phyloP scores from a whole-genome alignment of 371 early-diverging fungal genomes.

The Mortierella sp. region DNA sequence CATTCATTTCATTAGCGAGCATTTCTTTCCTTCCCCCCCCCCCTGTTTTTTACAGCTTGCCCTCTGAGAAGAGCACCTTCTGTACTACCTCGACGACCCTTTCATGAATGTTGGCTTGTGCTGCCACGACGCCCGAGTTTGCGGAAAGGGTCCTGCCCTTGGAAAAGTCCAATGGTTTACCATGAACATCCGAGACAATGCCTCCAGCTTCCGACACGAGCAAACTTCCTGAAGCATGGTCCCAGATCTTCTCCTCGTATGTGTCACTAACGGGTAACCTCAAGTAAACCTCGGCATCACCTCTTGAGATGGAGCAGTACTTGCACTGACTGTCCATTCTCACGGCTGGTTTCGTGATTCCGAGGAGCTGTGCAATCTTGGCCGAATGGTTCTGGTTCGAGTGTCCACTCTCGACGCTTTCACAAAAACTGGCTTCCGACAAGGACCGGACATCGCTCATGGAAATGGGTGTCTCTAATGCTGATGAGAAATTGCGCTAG shows the following conservation, averaged over 20 bases:
- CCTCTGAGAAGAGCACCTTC: conserved; percentile 59
- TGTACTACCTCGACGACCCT: conserved; percentile 76
- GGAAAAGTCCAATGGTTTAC: conserved; percentile 90
- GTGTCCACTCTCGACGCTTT: conserved; percentile 96
- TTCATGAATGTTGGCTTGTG: conserved; percentile 72
- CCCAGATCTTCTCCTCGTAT: conserved; percentile 98
- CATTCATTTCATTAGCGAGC: too few relatives aligned
- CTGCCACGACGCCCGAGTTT: conserved; percentile 93
- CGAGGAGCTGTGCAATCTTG: conserved; percentile 77
- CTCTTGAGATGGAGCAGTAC: conserved; percentile 87
- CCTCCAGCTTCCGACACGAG: conserved; percentile 97
- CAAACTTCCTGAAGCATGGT: conserved; percentile 94
- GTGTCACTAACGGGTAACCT: conserved; percentile 81
- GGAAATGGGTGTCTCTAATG: conserved; percentile 70
- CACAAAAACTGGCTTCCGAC: conserved; percentile 84
- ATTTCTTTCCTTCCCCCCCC: too few relatives aligned
- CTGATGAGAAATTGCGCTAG: conserved; percentile 72
- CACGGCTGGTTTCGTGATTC: conserved; percentile 79
- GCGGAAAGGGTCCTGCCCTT: conserved; percentile 81
- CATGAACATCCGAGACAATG: conserved; percentile 84
- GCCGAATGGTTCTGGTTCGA: conserved; percentile 86
- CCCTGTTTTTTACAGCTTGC: conserved; percentile 42
- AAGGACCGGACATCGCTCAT: conserved; percentile 66
- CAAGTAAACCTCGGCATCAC: conserved; percentile 93
- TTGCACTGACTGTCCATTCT: conserved; percentile 98